Base-by-base conservation (phyloP, 805 yeast species). In the Saturnispora bothae region DNA sequence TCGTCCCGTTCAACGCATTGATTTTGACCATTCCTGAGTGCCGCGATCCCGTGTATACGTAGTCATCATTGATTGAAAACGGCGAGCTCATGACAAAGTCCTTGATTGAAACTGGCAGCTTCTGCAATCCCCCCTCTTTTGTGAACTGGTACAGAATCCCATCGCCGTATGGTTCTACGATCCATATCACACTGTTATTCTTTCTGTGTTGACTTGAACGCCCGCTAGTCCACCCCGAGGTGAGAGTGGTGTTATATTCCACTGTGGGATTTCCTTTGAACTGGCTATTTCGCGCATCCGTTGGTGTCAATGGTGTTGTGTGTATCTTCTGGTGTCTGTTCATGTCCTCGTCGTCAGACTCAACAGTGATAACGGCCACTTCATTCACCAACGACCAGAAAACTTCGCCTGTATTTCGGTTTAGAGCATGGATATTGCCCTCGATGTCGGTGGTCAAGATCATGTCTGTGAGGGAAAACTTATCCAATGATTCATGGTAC, bases 141-240 rank as follows among this genome's bases (percentile, higher is more conserved):
- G 83, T 77, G 58, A 89, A 89, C 53, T 77, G 84, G 56, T 78
- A 88, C 3, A 92, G 64, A 0, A 78, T 64, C 1, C 98, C 98
- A 41, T 83, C 95, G 4, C 77, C 78, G 46, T 69, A 72, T 0
- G 97, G 97, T 48, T 92, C 98, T 1, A 92, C 89, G 37, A 89
- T 78, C 89, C 96, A 83, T 0, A 79, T 71, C 36, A 68, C 63
- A 3, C 46, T 30, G 27, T 34, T 33, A 5, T 5, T 29, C 17
- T 27, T 29, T 31, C 5, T 19, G 8, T 21, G 15, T 19, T 22
- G 38, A 32, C 26, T 34, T 18, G 10, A 38, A 31, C 9, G 35
- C 8, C 15, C 18, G 15, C 8, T 5, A 8, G 25, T 22, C 10
- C 10, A 8, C 10, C 25, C 25, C 25, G 10, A 22, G 10, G 10